Base-by-base conservation (phyloP, 306 rosid genomes). In the Erythrophleum fordii region DNA sequence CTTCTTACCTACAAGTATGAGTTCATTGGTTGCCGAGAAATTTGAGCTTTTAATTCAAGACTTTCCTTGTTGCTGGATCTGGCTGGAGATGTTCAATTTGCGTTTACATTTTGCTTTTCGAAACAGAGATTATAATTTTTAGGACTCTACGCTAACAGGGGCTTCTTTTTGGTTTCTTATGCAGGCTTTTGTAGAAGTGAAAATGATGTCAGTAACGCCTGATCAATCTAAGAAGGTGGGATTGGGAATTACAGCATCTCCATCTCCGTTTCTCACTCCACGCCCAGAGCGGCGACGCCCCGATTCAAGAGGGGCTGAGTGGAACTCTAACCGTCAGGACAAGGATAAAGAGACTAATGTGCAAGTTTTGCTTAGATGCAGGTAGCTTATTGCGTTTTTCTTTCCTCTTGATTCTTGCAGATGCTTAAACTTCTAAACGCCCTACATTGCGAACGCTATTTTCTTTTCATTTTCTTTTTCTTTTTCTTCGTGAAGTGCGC, bases 351-450 rank as follows among this genome's bases (percentile, higher is more conserved):
- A 90, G 81, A 83, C 89, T 25, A 93, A 93, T 42, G 91, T 95
- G 3, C 98, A 95, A 79, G 98, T 95, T 78, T 77, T 95, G 69
- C 89, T 95, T 42, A 89, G 99, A 77, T 95, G 99, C 99, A 93
- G 99, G 99, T 93, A 14, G 22, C 35, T 74, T 51, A 1, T 41
- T 51, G 58, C 29, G 11, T n/a, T 70, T 7, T 34, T 26, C 55
- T 1, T 3, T 12, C 20, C 26, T 48, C 28, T 20, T 10, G 13
- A 22, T 46, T 45, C 45, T 34, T 34, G 26, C 69, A 34, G 0
- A 17, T 64, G 37, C 66, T 59, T 59, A 4, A 56, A 53, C 59
- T 20, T 53, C 59, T 53, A 8, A 20, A 59, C 1, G 39, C 17
- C 41, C 2, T 25, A 29, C 68, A 6, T 5, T 62, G 42, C 25